Evolutionary conservation across 805 yeast genomes (phyloP).

Genomic region (Metschnikowia picachoensis): DNA sequence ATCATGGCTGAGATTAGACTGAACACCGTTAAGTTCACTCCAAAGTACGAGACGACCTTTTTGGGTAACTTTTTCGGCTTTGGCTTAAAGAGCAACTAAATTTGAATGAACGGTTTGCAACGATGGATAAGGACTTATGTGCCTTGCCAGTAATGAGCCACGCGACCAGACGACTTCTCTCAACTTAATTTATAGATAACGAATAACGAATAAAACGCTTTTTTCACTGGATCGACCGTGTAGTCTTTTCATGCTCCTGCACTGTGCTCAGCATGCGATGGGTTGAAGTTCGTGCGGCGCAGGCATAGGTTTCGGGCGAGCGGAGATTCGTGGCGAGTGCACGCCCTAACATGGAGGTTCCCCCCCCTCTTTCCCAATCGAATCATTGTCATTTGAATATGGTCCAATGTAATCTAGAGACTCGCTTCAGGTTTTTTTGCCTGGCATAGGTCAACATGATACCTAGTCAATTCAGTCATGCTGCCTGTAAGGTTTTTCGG

Average conservation of each 20-base stretch:
- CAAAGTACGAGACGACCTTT: slow-evolving; percentile 39
- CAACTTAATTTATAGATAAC: slow-evolving; percentile 3
- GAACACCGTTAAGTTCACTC: slow-evolving; percentile 30
- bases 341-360: too few relatives aligned
- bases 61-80: slow-evolving; percentile 40
- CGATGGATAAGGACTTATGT: background rate
- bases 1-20: slow-evolving; percentile 43
- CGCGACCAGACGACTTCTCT: background rate
- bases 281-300: too few relatives aligned
- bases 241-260: background rate
- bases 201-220: slow-evolving; percentile 7
- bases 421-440: too few relatives aligned
- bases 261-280: too few relatives aligned
- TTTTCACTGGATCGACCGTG: background rate
- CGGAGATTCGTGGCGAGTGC: too few relatives aligned
- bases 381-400: too few relatives aligned
- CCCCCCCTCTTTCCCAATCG: too few relatives aligned
- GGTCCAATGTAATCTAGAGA: too few relatives aligned
- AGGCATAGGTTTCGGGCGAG: too few relatives aligned
- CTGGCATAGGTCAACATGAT: too few relatives aligned
- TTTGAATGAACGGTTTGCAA: background rate
- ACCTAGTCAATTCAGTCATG: too few relatives aligned
- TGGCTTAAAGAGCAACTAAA: slow-evolving; percentile 13
- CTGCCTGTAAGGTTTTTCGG: too few relatives aligned
- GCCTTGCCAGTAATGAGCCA: background rate